phyloP scores from a whole-genome alignment of 2,329 filamentous ascomycete genomes.

The Colletotrichum sp. region DNA sequence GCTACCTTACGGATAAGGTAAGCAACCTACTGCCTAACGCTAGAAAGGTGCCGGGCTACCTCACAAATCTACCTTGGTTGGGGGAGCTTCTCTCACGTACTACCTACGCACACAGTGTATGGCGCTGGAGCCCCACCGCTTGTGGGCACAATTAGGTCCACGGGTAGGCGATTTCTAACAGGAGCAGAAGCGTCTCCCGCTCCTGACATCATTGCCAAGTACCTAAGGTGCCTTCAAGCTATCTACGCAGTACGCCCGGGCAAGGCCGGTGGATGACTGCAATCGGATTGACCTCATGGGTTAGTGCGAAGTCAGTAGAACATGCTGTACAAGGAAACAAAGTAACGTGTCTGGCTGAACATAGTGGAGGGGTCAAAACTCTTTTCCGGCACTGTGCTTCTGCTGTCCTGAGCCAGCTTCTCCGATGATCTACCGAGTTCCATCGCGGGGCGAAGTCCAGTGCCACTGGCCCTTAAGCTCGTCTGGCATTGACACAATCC shows the following conservation, averaged over 20 bases:
- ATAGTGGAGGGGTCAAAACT: neutral
- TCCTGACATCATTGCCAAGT: neutral
- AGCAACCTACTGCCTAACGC: neutral
- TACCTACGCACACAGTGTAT: neutral
- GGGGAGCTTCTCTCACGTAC: too few species aligned
- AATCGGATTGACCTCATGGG: neutral
- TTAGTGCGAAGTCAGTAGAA: neutral
- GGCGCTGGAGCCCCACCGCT: neutral
- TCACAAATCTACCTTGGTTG: neutral
- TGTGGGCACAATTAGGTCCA: neutral
- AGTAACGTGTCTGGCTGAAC: neutral
- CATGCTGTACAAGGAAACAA: neutral
- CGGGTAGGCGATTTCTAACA: neutral
- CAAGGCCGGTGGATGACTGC: neutral
- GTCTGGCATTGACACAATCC: neutral
- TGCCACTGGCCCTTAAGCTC: neutral
- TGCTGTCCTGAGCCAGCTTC: neutral
- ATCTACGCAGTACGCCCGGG: neutral
- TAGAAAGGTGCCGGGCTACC: neutral
- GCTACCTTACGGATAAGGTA: neutral
- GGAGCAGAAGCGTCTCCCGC: neutral
- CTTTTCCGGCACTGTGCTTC: neutral
- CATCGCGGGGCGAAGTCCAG: neutral
- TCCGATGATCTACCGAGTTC: constrained; percentile 20
- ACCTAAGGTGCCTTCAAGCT: neutral